A percentile compares a stretch with the other conserved stretches of the same genome.
These are phyloP conservation scores for Phaeophleospora eucalypticola DNA, from an alignment of 2,329 filamentous ascomycete genomes.

Conservation along the genomic window DNA sequence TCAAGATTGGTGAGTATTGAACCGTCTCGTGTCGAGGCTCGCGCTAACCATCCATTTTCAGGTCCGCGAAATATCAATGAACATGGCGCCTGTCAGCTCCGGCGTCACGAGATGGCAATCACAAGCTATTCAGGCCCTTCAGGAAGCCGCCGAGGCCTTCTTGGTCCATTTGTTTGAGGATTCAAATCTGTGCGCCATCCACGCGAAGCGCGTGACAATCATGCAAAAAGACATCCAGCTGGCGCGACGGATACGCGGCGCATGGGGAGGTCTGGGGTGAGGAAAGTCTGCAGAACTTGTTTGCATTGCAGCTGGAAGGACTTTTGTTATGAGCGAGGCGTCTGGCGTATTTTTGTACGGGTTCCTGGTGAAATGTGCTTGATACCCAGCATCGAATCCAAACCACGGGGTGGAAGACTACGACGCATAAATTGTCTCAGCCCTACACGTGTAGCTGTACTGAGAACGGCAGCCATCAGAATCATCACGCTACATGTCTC, in stretches of 20 bases:
- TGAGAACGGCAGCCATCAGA: too few relatives aligned
- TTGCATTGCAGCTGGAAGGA: neutral
- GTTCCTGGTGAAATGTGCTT: conserved; percentile 6
- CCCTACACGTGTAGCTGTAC: too few relatives aligned
- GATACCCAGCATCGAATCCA: conserved; percentile 8
- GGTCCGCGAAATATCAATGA: conserved; percentile 89
- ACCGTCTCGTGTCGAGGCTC: neutral
- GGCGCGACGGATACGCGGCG: conserved; percentile 88
- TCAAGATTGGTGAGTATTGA: conserved; percentile 67
- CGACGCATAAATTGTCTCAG: too few relatives aligned
- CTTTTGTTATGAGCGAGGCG: conserved; percentile 22
- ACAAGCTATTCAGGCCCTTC: conserved; percentile 91
- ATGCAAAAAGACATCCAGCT: conserved; percentile 97
- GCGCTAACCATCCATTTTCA: conserved; percentile 19
- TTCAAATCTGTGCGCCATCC: conserved; percentile 97
- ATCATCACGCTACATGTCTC: too few relatives aligned
- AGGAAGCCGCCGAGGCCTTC: conserved; percentile 98
- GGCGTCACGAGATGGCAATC: conserved; percentile 91
- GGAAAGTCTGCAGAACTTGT: neutral
- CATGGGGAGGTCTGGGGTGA: conserved; percentile 38
- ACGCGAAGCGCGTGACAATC: conserved; percentile 99
- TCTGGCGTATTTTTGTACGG: conserved; percentile 18
- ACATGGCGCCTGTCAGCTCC: conserved; percentile 70
- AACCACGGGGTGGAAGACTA: too few relatives aligned
- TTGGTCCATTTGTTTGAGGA: conserved; percentile 98